A percentile compares a stretch with the other conserved stretches of the same genome.
Evolutionary conservation across 2,329 filamentous ascomycete genomes (phyloP).

Genomic region (Claviceps paspali): DNA sequence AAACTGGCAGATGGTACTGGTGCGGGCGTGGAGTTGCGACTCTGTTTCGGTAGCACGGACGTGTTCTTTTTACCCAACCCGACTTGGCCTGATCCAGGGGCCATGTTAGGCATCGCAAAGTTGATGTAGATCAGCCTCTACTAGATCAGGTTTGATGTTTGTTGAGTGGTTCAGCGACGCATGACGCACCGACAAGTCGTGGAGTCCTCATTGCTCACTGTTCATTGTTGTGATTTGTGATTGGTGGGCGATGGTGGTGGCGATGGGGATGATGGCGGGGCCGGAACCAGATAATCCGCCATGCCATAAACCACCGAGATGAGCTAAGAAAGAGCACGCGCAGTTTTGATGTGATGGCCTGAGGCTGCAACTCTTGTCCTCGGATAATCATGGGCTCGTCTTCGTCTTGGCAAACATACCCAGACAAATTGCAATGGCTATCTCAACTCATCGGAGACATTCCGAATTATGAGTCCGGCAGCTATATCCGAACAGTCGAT

Average conservation of each 20-base stretch:
- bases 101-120: slow-evolving; percentile 26
- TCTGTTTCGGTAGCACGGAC: slow-evolving; percentile 49
- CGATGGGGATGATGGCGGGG: too few relatives aligned
- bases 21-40: slow-evolving; percentile 61
- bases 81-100: slow-evolving; percentile 42
- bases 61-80: slow-evolving; percentile 50
- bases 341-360: too few relatives aligned
- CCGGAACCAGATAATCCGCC: neutral
- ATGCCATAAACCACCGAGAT: neutral
- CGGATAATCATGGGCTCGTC: too few relatives aligned
- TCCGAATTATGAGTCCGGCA: too few relatives aligned
- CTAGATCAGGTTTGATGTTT: slow-evolving; percentile 5
- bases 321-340: too few relatives aligned
- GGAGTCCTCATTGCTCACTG: neutral
- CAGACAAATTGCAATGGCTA: too few relatives aligned
- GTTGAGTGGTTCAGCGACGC: slow-evolving; percentile 3
- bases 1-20: slow-evolving; percentile 31
- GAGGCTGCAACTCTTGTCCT: too few relatives aligned
- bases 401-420: too few relatives aligned
- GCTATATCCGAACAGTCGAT: too few relatives aligned
- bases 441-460: too few relatives aligned
- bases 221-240: neutral
- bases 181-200: slow-evolving; percentile 4
- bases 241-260: too few relatives aligned
- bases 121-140: slow-evolving; percentile 3